Percentiles rank a stretch among this genome's conserved stretches.
These are phyloP conservation scores for Magnaporthiopsis incrustans DNA, from an alignment of 2,329 filamentous ascomycete genomes.

Conservation along the genomic window DNA sequence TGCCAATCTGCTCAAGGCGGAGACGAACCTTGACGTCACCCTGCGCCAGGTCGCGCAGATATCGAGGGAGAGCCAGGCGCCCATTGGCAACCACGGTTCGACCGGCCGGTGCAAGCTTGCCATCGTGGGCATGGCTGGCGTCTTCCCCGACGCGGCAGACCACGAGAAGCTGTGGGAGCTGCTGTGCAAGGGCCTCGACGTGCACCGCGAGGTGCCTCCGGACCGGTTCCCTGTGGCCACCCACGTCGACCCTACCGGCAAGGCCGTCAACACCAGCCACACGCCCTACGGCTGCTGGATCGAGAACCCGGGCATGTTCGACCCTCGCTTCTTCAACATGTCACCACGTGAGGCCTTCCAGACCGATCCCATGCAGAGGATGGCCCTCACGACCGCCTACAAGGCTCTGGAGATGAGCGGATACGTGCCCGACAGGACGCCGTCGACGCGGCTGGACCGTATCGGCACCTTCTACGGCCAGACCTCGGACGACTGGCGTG, in stretches of 20 bases:
- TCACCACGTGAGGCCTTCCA: constrained; percentile 72
- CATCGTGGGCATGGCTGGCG: constrained; percentile 75
- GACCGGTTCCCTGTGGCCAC: constrained; percentile 68
- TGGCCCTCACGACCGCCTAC: constrained; percentile 69
- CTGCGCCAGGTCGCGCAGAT: constrained; percentile 29
- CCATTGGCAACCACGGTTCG: constrained; percentile 39
- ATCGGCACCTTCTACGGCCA: constrained; percentile 70
- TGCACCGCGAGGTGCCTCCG: constrained; percentile 57
- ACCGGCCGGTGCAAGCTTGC: constrained; percentile 61
- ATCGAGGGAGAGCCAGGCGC: constrained; percentile 24
- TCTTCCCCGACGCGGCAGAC: constrained; percentile 66
- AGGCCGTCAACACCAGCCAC: constrained; percentile 67
- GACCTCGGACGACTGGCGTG: constrained; percentile 69
- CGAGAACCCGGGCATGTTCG: constrained; percentile 68
- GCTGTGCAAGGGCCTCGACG: constrained; percentile 65
- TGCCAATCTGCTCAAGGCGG: constrained; percentile 30
- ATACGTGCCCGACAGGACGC: constrained; percentile 65
- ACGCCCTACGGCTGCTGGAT: constrained; percentile 70
- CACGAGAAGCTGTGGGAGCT: constrained; percentile 69
- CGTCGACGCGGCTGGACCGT: constrained; percentile 54
- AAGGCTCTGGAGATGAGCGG: constrained; percentile 77
- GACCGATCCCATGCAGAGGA: constrained; percentile 73
- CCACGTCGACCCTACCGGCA: constrained; percentile 64
- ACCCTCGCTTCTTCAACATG: constrained; percentile 84
- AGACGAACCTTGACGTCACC: constrained; percentile 34